Evolutionary conservation across 2,329 filamentous ascomycete species (phyloP).

Genomic region (Penicillium decumbens): DNA sequence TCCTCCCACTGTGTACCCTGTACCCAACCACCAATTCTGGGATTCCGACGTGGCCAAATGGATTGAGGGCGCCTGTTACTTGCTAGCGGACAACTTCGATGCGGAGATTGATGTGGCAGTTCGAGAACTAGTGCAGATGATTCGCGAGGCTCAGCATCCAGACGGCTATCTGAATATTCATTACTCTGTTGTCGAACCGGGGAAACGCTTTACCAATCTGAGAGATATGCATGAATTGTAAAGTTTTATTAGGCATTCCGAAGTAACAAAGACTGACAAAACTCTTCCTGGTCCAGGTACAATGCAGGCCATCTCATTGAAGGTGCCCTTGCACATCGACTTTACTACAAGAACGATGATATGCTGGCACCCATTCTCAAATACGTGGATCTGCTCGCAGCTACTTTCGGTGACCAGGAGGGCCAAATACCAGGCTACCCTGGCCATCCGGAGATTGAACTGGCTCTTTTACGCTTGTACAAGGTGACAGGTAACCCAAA

Average conservation of each 20-base stretch:
- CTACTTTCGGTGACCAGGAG: constrained; percentile 49
- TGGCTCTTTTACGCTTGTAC: constrained; percentile 47
- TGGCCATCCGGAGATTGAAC: constrained; percentile 55
- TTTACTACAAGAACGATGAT: constrained; percentile 49
- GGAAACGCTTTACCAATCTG: constrained; percentile 55
- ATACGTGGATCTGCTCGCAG: constrained; percentile 52
- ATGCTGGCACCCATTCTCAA: constrained; percentile 52
- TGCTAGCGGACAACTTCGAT: constrained; percentile 43
- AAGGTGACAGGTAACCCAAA: constrained; percentile 37
- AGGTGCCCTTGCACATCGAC: constrained; percentile 54
- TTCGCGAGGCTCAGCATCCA: constrained; percentile 52
- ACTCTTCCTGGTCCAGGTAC: constrained; percentile 40
- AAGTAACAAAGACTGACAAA: background rate
- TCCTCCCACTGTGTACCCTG: constrained; percentile 50
- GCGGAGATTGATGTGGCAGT: constrained; percentile 49
- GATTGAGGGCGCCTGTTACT: constrained; percentile 60
- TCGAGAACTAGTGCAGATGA: constrained; percentile 55
- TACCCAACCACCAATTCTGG: constrained; percentile 58
- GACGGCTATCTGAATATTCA: constrained; percentile 63
- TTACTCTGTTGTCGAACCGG: constrained; percentile 56
- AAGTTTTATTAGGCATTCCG: background rate
- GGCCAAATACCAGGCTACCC: constrained; percentile 56
- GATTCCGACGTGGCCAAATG: constrained; percentile 58
- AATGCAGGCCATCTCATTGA: constrained; percentile 61
- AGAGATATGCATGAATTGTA: constrained; percentile 59